phyloP scores from a whole-genome alignment of 1,139 yeast genomes.

The Torulaspora pretoriensis region DNA sequence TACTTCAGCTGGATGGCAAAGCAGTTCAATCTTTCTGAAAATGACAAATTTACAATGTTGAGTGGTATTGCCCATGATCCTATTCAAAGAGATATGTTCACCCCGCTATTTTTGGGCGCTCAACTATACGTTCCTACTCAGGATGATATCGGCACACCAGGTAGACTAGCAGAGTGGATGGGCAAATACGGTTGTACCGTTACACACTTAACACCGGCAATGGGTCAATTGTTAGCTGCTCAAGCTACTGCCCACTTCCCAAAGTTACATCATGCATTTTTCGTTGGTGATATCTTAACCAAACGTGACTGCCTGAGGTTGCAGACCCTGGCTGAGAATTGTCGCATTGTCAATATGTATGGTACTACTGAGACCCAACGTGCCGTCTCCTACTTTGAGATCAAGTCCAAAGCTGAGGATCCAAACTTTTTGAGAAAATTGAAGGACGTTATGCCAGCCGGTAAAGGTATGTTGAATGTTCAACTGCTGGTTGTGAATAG shows the following conservation, averaged over 20 bases:
- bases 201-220: conserved; percentile 97
- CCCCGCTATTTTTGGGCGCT: conserved; percentile 95
- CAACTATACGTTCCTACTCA: conserved; percentile 87
- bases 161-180: conserved; percentile 97
- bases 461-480: conserved; percentile 93
- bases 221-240: conserved; percentile 96
- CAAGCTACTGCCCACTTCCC: conserved; percentile 93
- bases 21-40: conserved; percentile 67
- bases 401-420: conserved; percentile 66
- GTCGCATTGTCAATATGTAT: conserved; percentile 91
- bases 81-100: conserved; percentile 97
- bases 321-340: conserved; percentile 88
- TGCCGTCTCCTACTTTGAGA: conserved; percentile 91
- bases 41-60: conserved; percentile 92
- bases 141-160: conserved; percentile 98
- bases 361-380: conserved; percentile 99
- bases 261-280: conserved; percentile 87
- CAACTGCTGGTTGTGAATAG: conserved; percentile 92
- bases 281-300: conserved; percentile 95
- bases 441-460: conserved; percentile 98
- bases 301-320: conserved; percentile 92
- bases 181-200: conserved; percentile 85
- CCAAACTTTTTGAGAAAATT: conserved; percentile 72
- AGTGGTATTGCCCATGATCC: conserved; percentile 99
- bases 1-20: conserved; percentile 98